Evolutionary conservation across 2,329 filamentous ascomycete genomes (phyloP).

Genomic region (Fusarium nanum): DNA sequence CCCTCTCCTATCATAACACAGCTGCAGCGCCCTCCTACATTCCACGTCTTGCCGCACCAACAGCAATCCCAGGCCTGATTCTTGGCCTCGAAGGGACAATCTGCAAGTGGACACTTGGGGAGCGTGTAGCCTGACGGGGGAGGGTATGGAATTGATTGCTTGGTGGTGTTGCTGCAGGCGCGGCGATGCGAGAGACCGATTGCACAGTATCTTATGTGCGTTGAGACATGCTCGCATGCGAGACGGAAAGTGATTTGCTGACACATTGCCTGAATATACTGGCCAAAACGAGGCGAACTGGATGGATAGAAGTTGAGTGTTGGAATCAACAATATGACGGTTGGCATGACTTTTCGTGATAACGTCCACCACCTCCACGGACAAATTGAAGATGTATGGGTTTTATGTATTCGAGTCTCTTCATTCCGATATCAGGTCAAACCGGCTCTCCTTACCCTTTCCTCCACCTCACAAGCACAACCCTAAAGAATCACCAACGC

Average conservation of each 20-base stretch:
- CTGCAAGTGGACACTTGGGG: conserved; percentile 59
- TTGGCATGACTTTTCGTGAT: neutral
- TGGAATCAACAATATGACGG: neutral
- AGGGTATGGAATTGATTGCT: conserved; percentile 60
- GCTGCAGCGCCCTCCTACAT: conserved; percentile 61
- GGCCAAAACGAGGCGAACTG: neutral
- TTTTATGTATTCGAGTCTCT: conserved; percentile 25
- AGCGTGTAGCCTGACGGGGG: conserved; percentile 58
- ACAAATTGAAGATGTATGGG: conserved; percentile 5
- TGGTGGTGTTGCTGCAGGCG: conserved; percentile 58
- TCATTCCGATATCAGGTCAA: neutral
- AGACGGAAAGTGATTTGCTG: conserved; percentile 63
- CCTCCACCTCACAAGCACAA: neutral
- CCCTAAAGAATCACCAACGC: conserved; percentile 2
- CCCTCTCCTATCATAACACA: conserved; percentile 65
- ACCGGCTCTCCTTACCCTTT: conserved; percentile 13
- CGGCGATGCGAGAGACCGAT: conserved; percentile 53
- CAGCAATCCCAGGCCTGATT: conserved; percentile 66
- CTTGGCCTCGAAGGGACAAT: conserved; percentile 63
- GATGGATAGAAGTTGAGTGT: neutral
- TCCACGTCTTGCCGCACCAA: conserved; percentile 67
- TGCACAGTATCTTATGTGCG: conserved; percentile 58
- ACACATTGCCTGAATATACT: conserved; percentile 55
- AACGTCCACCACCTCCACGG: neutral
- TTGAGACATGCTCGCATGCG: conserved; percentile 63